phyloP scores from a whole-genome alignment of 352 stramenopile species.

The Phytophthora capsici region DNA sequence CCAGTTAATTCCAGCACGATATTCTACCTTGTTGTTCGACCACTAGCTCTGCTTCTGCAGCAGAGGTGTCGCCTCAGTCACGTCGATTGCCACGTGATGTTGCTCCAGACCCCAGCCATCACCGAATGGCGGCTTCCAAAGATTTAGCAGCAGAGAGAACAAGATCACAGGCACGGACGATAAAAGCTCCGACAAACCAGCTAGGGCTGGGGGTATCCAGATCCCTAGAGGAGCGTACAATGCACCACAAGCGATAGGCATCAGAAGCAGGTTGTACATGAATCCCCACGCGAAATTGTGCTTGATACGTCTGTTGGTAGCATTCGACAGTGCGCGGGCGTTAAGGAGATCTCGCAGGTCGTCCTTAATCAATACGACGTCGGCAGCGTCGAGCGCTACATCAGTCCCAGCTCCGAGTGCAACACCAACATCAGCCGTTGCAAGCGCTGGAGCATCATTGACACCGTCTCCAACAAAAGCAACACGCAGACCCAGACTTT shows the following conservation, averaged over 20 bases:
- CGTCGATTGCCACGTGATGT: conserved; percentile 43
- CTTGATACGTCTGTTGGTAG: conserved; percentile 74
- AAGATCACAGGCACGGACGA: conserved; percentile 83
- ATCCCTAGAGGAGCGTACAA: conserved; percentile 68
- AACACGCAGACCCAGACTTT: conserved; percentile 74
- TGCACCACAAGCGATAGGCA: conserved; percentile 74
- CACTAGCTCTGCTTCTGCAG: conserved; percentile 28
- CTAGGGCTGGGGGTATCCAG: conserved; percentile 69
- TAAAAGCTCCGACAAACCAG: conserved; percentile 73
- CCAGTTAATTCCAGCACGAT: conserved; percentile 17
- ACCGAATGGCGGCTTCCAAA: conserved; percentile 61
- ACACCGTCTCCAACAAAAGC: conserved; percentile 81
- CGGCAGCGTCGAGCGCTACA: conserved; percentile 72
- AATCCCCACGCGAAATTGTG: conserved; percentile 81
- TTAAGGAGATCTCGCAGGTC: conserved; percentile 74
- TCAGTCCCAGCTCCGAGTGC: conserved; percentile 72
- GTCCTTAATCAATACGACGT: conserved; percentile 80
- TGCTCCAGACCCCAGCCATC: conserved; percentile 23
- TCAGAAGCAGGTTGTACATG: conserved; percentile 78
- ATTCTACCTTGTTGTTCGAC: conserved; percentile 23
- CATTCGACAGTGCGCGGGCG: conserved; percentile 59
- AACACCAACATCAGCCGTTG: conserved; percentile 71
- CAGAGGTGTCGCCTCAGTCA: conserved; percentile 51
- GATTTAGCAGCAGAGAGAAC: conserved; percentile 75
- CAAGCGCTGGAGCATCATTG: conserved; percentile 76